Base-by-base conservation (phyloP, 352 stramenopile species). In the Salisapilia sapeloensis region DNA sequence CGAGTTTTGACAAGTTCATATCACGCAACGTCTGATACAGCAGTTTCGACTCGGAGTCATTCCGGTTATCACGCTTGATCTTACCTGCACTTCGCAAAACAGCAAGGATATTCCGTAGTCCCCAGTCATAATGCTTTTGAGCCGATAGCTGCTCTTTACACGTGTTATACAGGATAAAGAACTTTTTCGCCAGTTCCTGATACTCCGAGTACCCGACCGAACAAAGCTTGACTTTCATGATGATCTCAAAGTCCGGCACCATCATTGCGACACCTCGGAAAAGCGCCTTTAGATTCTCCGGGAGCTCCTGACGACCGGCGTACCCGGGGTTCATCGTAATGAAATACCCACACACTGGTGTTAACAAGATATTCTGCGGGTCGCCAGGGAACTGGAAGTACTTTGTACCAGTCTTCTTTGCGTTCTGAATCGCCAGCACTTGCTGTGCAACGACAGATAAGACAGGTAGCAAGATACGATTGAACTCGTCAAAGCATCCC, bases 321-420 rank as follows among this genome's bases (percentile, higher is more conserved):
- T 99, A 99, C 32, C 94, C 94, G 4, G 94, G 94, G 53, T 99
- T 99, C 94, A 98, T 99, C 2, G 94, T 99, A 46, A 99, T 99
- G 49, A 98, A 98, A 53, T 97, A 98, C 3, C 91, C 92, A 36
- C 90, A 97, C 7, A 95, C 84, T 9, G 89, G 90, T 21, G 94
- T 92, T 3, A 98, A 60, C 26, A 95, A 43, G 38, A 98, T 95
- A 52, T 97, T 97, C 53, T 97, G 91, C 7, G 92, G 90, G 43
- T 98, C 93, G 21, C 94, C 93, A 0, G 93, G 92, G 51, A 99
- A 98, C 56, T 97, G 89, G 56, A 98, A 97, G 53, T 85, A 90
- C 38, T 94, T 83, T 2, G 81, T 76, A 0, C 83, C 89, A 16
- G 92, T 93, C 51, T 97, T 97, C 60, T 97, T 97, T 17, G 90